Evolutionary conservation across 148 eudicot genomes (phyloP).

Genomic region (Simmondsia chinensis): DNA sequence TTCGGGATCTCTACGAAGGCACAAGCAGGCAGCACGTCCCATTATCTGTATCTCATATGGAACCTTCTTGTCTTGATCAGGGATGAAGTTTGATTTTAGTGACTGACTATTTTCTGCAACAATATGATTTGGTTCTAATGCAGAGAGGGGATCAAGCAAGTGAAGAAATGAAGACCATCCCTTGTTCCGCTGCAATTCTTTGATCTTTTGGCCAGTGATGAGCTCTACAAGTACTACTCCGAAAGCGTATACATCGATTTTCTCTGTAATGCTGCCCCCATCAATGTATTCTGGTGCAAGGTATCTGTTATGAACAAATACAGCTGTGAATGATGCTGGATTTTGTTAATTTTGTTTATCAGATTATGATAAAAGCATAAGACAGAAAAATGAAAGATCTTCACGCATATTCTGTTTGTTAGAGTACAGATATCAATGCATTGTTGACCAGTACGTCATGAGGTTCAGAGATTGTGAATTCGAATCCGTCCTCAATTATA

Average conservation of each 20-base stretch:
- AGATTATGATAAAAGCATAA: not conserved
- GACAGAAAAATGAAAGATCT: not conserved
- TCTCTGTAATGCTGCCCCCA: conserved; percentile 60
- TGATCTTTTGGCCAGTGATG: conserved; percentile 54
- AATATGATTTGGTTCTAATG: conserved; percentile 20
- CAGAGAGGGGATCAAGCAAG: conserved; percentile 29
- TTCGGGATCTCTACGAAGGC: conserved; percentile 82
- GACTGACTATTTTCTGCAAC: conserved; percentile 21
- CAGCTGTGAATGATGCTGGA: too few species aligned
- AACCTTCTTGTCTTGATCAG: conserved; percentile 30
- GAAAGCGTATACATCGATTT: conserved; percentile 77
- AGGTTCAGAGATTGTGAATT: too few species aligned
- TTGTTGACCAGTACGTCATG: too few species aligned
- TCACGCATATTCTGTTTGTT: not conserved
- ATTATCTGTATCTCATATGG: conserved; percentile 61
- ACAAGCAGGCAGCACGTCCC: conserved; percentile 69
- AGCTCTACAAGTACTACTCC: conserved; percentile 74
- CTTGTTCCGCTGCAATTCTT: conserved; percentile 35
- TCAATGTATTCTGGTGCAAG: conserved; percentile 79
- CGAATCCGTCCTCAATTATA: too few species aligned
- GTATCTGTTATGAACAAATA: conserved; percentile 31
- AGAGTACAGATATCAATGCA: too few species aligned
- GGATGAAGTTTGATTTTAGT: conserved; percentile 24
- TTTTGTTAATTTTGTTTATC: too few species aligned
- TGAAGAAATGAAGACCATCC: conserved; percentile 29